Conservation (phyloP, 2,329 filamentous ascomycete species). For the Trichoderma guizhouense region DNA sequence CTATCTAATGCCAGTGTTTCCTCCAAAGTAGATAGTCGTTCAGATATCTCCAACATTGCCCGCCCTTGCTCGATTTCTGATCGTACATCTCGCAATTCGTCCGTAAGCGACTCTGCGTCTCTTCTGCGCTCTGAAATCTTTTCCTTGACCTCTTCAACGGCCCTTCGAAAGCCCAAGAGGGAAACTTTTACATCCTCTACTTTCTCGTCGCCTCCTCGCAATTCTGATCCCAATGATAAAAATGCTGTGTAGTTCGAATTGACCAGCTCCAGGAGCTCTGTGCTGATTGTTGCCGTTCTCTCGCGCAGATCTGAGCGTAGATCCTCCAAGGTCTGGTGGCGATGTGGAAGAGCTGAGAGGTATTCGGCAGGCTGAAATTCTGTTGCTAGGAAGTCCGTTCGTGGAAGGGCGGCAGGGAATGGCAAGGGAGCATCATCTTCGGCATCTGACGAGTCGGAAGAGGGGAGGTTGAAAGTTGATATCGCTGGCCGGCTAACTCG, state of each 20-base stretch:
- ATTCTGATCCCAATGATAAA: constrained; percentile 72
- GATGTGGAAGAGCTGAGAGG: constrained; percentile 73
- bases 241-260: constrained; percentile 95
- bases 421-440: constrained; percentile 72
- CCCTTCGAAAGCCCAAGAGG: constrained; percentile 77
- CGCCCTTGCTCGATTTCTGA: constrained; percentile 59
- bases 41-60: constrained; percentile 65
- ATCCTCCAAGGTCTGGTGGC: constrained; percentile 95
- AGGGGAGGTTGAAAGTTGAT: constrained; percentile 41
- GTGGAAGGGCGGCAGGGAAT: constrained; percentile 80
- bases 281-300: constrained; percentile 72
- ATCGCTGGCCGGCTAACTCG: constrained; percentile 25
- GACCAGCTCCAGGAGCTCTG: constrained; percentile 88
- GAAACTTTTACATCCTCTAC: constrained; percentile 88
- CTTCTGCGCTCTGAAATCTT: constrained; percentile 60
- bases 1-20: constrained; percentile 55
- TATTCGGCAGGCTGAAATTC: constrained; percentile 79
- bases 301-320: constrained; percentile 81
- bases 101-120: constrained; percentile 60
- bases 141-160: constrained; percentile 69
- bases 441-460: constrained; percentile 36
- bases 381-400: constrained; percentile 74
- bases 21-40: constrained; percentile 61
- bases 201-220: constrained; percentile 85
- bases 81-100: constrained; percentile 64